These are phyloP conservation scores for Sanguinoderma infundibulare DNA, from an alignment of 1,284 basidiomycete species.

Conservation along the genomic window DNA sequence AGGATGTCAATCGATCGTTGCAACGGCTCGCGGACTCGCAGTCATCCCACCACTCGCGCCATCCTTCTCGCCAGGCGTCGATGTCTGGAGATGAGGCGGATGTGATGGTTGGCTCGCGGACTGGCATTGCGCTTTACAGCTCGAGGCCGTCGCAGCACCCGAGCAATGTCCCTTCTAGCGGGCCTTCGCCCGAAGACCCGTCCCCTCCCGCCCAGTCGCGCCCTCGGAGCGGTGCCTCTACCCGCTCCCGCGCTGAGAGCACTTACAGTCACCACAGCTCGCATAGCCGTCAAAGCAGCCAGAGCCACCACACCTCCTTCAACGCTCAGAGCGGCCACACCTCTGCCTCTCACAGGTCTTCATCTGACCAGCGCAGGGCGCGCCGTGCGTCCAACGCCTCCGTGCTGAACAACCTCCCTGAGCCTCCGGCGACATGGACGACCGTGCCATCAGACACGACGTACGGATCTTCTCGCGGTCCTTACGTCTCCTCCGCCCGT, in stretches of 20 bases:
- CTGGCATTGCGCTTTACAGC: constrained; percentile 26
- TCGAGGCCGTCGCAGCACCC: constrained; percentile 19
- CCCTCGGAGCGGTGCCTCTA: constrained; percentile 16
- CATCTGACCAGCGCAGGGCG: constrained; percentile 5
- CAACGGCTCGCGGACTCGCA: constrained; percentile 16
- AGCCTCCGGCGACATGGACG: constrained; percentile 4
- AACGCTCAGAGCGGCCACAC: background rate
- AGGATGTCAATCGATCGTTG: constrained; percentile 23
- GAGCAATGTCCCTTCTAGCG: constrained; percentile 2
- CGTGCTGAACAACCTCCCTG: background rate
- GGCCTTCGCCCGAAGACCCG: constrained; percentile 6
- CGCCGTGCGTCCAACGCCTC: constrained; percentile 17
- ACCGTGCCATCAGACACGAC: constrained; percentile 8
- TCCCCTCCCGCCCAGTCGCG: constrained; percentile 9
- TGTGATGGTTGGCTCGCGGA: constrained; percentile 21
- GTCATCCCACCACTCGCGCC: constrained; percentile 15
- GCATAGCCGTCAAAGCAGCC: background rate
- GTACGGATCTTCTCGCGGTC: constrained; percentile 12
- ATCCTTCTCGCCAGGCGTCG: constrained; percentile 6
- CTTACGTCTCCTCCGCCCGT: constrained; percentile 6
- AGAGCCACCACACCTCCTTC: constrained; percentile 8
- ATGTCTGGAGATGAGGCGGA: constrained; percentile 17
- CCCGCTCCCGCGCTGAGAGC: constrained; percentile 20
- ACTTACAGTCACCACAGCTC: constrained; percentile 5
- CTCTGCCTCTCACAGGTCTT: constrained; percentile 8